Evolutionary conservation across 441 rosid species (phyloP).

Genomic region (Erodium moschatum): DNA sequence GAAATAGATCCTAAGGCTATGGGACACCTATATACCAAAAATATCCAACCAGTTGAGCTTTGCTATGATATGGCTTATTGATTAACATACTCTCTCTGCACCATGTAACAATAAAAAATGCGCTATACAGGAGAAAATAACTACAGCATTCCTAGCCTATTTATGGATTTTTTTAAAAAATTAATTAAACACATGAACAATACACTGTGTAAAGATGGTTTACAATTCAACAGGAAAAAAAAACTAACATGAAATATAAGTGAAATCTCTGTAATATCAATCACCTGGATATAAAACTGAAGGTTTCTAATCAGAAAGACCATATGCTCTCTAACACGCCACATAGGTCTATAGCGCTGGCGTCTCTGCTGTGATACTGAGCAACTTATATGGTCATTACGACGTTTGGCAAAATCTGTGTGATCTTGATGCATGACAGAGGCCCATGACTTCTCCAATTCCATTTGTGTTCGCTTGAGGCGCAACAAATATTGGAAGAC

Average conservation of each 20-base stretch:
- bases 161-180: no score
- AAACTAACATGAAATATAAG: not conserved
- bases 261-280: constrained; percentile 3
- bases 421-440: constrained; percentile 97
- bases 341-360: constrained; percentile 78
- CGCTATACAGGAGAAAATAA: no score
- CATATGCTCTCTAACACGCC: constrained; percentile 98
- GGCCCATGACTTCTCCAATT: constrained; percentile 97
- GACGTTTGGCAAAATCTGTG: constrained; percentile 61
- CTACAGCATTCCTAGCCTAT: no score
- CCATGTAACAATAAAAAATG: no score
- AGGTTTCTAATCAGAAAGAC: constrained; percentile 92
- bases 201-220: no score
- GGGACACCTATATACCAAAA: no score
- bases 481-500: constrained; percentile 85
- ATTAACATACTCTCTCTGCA: no score
- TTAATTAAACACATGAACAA: no score
- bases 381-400: constrained; percentile 40
- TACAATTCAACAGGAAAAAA: not conserved
- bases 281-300: constrained; percentile 94
- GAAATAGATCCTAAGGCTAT: no score
- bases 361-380: constrained; percentile 60
- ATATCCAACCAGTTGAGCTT: no score
- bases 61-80: no score
- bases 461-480: constrained; percentile 92